Conservation (phyloP, 2,329 filamentous ascomycete species). For the Spiromastix sp. region DNA sequence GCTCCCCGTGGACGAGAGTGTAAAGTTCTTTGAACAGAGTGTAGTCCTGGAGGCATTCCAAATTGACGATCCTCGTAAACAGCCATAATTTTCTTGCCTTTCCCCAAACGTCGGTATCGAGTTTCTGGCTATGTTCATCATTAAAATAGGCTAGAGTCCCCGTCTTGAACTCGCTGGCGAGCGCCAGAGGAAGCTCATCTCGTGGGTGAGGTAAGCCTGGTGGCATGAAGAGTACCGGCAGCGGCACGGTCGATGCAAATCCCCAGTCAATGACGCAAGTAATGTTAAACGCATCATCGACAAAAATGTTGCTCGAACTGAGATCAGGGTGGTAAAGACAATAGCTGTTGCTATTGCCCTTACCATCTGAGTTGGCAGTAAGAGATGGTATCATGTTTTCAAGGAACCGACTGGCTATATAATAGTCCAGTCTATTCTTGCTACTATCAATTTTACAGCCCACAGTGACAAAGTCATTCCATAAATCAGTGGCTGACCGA, state of each 20-base stretch:
- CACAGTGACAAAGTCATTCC: constrained; percentile 17
- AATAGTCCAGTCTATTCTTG: constrained; percentile 19
- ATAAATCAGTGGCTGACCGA: constrained; percentile 11
- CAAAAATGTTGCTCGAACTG: constrained; percentile 30
- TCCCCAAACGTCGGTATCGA: not conserved
- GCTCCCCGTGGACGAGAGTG: not conserved
- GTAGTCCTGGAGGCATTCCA: constrained; percentile 3
- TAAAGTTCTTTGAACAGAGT: constrained; percentile 2
- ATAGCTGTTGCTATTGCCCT: constrained; percentile 7
- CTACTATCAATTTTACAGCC: constrained; percentile 14
- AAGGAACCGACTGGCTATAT: constrained; percentile 13
- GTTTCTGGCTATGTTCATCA: not conserved
- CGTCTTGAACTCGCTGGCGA: not conserved
- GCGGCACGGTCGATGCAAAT: constrained; percentile 15
- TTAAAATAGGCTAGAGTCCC: not conserved
- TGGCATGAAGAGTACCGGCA: constrained; percentile 11
- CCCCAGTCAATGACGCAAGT: constrained; percentile 24
- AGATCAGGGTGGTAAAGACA: constrained; percentile 24
- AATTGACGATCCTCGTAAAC: constrained; percentile 1
- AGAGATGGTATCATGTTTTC: constrained; percentile 10
- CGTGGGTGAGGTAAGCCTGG: constrained; percentile 17
- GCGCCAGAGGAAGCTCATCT: constrained; percentile 8
- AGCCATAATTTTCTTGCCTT: constrained; percentile 1
- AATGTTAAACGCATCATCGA: constrained; percentile 24
- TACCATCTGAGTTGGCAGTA: not conserved